These are phyloP conservation scores for Clohesyomyces aquaticus DNA, from an alignment of 495 filamentous ascomycete species.

Conservation along the genomic window DNA sequence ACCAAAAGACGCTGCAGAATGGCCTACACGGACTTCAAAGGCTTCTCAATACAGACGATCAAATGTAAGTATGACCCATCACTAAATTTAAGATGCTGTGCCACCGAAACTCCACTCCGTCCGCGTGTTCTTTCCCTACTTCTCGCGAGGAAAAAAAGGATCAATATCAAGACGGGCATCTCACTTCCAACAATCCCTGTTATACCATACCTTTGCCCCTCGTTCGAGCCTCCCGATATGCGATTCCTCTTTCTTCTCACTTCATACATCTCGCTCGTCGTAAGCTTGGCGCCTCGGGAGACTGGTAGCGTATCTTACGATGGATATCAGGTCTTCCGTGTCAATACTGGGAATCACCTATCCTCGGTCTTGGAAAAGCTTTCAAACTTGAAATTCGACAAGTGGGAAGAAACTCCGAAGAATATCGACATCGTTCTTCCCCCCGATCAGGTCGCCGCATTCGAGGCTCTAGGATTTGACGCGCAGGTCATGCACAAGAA, in stretches of 20 bases:
- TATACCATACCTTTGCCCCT: too few relatives aligned
- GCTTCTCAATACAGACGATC: too few relatives aligned
- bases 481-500: slow-evolving; percentile 49
- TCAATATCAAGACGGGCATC: too few relatives aligned
- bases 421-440: slow-evolving; percentile 51
- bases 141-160: too few relatives aligned
- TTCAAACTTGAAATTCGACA: slow-evolving; percentile 39
- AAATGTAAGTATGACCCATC: too few relatives aligned
- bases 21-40: too few relatives aligned
- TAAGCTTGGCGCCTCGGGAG: background rate
- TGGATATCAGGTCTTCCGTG: slow-evolving; percentile 53
- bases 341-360: slow-evolving; percentile 37
- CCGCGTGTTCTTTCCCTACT: too few relatives aligned
- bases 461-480: slow-evolving; percentile 46
- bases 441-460: slow-evolving; percentile 43
- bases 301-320: slow-evolving; percentile 45
- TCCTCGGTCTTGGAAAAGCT: slow-evolving; percentile 32
- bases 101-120: too few relatives aligned
- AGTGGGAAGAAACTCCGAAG: slow-evolving; percentile 40
- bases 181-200: too few relatives aligned
- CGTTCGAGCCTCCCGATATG: background rate
- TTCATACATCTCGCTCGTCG: slow-evolving; percentile 14
- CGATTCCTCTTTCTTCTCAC: background rate
- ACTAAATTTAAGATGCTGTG: too few relatives aligned
- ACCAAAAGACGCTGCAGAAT: too few relatives aligned